Base-by-base conservation (phyloP, 768 basidiomycete species). In the Agaricus bisporus region DNA sequence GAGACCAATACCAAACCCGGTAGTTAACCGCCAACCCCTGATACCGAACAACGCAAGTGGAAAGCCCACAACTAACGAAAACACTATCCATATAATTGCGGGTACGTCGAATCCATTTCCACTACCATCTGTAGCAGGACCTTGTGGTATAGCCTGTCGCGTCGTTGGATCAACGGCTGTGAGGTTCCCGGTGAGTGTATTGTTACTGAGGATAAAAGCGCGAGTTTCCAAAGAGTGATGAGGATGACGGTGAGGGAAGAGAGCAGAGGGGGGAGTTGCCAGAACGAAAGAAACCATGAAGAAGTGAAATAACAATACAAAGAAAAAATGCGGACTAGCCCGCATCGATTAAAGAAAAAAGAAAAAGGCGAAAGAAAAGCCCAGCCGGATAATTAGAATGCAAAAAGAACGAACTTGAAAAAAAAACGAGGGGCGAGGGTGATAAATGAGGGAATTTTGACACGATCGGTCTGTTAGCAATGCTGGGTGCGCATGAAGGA, bases 11-110 rank as follows among this genome's bases (percentile, higher is more conserved):
- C 78, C 79, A 1, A 72, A 67, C 26, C 79, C 84, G 0, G 79
- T 78, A 2, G 82, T 82, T 1, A 81, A 29, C 49, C 82, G 73
- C 71, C 78, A 76, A 1, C 79, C 74, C 25, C 82, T 73, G 45
- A 86, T 72, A 37, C 85, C 85, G 0, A 71, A 78, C 3, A 80
- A 48, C 14, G 81, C 67, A 59, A 87, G 71, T 2, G 82, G 82
- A 5, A 68, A 36, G 17, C 86, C 86, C 48, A 82, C 56, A 9
- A 70, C 54, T 51, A 81, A 71, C 25, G 71, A 73, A 56, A 81
- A 83, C 7, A 60, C 68, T 8, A 84, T 74, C 86, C 85, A 87
- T 17, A 85, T 59, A 11, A 82, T 42, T 1, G 83, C 80, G 20
- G 80, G 65, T 2, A 68, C 53, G 44, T 73, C 69, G 58, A 79